Evolutionary conservation across 1,284 basidiomycete species (phyloP).

Genomic region (Puccinia coronata): DNA sequence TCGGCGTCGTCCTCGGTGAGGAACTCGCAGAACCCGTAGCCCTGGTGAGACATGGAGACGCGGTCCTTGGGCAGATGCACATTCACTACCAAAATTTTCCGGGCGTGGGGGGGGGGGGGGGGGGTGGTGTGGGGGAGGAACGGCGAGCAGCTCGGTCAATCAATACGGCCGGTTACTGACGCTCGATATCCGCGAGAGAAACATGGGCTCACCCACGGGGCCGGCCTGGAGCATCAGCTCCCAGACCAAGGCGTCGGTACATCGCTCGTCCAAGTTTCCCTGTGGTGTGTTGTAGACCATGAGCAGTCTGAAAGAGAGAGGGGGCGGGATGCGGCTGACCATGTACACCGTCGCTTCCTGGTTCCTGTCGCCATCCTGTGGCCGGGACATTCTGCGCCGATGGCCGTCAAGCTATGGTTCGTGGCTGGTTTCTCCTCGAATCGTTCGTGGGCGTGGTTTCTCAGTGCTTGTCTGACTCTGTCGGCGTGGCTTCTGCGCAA

Average conservation of each 20-base stretch:
- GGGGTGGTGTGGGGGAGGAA: no score
- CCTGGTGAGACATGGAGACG: constrained; percentile 95
- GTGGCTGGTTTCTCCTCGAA: no score
- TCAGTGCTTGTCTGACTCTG: no score
- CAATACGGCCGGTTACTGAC: no score
- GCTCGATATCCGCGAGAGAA: no score
- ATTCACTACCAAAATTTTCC: no score
- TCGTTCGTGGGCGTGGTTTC: no score
- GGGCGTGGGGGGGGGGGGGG: no score
- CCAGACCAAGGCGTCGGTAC: constrained; percentile 91
- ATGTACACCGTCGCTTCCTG: constrained; percentile 94
- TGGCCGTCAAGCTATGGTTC: no score
- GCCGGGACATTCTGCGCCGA: constrained; percentile 29
- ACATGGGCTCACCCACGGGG: constrained; percentile 88
- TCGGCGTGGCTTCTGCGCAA: no score
- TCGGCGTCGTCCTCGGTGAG: constrained; percentile 96
- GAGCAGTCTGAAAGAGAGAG: background rate
- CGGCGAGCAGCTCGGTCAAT: no score
- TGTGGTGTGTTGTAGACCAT: constrained; percentile 58
- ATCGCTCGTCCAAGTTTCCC: constrained; percentile 96
- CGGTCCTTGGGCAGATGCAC: constrained; percentile 99
- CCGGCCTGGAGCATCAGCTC: constrained; percentile 98
- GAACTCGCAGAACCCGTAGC: constrained; percentile 99
- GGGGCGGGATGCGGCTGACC: constrained; percentile 62
- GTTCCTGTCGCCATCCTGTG: constrained; percentile 61